Base-by-base conservation (phyloP, 148 eudicot species). In the Amaranthus hypochondriacus region DNA sequence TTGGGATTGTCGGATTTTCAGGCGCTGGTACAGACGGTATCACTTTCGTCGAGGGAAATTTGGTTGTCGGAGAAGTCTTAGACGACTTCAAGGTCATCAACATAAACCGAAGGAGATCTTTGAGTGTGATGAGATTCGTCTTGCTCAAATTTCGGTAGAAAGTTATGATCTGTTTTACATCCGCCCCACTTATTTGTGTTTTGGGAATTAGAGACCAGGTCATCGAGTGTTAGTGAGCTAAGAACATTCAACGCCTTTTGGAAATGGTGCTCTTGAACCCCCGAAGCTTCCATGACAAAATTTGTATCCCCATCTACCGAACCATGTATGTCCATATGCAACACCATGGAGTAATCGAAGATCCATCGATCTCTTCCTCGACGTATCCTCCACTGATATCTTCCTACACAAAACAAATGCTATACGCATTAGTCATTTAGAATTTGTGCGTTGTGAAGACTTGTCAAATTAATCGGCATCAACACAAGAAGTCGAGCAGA, bases 271-370 rank as follows among this genome's bases (percentile, higher is more conserved):
- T 83, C 79, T 21, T 75, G 77, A 72, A 88, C 92, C 9, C 9
- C 97, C 95, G 66, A 88, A 93, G 79, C 97, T 87, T 7, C 98
- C 98, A 77, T 75, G 88, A 77, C 69, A 78, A 67, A 93, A 89
- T 56, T 80, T 78, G 68, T 93, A 93, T 2, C 86, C 97, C 98
- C 98, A 94, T 69, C 81, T 86, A 8, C 97, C 97, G 50, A 94
- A 94, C 98, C 97, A 94, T 5, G 97, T 76, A 42, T 82, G 82
- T 2, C 96, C 98, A 50, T 91, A 91, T 12, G 98, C 87, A 43
- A 94, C 77, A 28, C 92, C 91, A 51, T 94, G 84, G 4, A 94
- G 90, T 61, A 94, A 77, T 8, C 98, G 77, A 49, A 93, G 91
- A 64, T 91, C 92, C 92, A 91, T 89, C 47, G 68, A 77, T 21